Conservation (phyloP, 768 basidiomycete species). For the Suillus tomentosus region DNA sequence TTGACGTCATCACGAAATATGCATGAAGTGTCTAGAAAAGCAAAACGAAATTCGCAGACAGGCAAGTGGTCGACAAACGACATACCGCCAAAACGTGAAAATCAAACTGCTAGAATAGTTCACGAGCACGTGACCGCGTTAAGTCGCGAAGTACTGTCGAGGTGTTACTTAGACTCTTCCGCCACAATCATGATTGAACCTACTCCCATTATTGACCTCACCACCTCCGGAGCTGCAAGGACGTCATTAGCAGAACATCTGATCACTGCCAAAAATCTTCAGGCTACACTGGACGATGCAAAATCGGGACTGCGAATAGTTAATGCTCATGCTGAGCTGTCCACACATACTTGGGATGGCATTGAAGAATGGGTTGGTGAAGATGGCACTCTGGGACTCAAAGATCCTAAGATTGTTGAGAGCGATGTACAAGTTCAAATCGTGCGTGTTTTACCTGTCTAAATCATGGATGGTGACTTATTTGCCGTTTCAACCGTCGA, state of each 20-base stretch:
- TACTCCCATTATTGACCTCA: neutral
- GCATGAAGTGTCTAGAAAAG: too few species aligned
- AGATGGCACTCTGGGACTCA: constrained; percentile 28
- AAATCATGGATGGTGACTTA: neutral
- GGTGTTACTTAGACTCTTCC: neutral
- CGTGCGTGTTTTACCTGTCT: constrained; percentile 40
- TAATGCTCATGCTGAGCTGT: constrained; percentile 24
- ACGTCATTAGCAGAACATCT: neutral
- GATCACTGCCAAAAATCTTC: constrained; percentile 23
- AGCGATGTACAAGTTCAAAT: constrained; percentile 61
- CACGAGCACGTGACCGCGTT: constrained; percentile 5
- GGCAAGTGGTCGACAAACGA: too few species aligned
- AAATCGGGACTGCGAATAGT: constrained; percentile 23
- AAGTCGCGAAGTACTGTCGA: neutral
- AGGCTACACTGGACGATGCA: constrained; percentile 28
- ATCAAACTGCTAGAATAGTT: neutral
- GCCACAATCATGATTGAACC: constrained; percentile 1
- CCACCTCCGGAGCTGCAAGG: neutral
- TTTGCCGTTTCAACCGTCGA: constrained; percentile 5
- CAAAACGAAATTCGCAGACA: too few species aligned
- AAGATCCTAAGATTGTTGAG: constrained; percentile 58
- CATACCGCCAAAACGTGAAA: too few species aligned
- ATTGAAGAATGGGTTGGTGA: constrained; percentile 31
- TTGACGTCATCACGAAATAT: too few species aligned
- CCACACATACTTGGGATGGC: constrained; percentile 30